Evolutionary conservation across 2,329 filamentous ascomycete genomes (phyloP), one percentile per base, ranked within the genome.

Genomic region (Teratosphaeriaceae sp.): DNA sequence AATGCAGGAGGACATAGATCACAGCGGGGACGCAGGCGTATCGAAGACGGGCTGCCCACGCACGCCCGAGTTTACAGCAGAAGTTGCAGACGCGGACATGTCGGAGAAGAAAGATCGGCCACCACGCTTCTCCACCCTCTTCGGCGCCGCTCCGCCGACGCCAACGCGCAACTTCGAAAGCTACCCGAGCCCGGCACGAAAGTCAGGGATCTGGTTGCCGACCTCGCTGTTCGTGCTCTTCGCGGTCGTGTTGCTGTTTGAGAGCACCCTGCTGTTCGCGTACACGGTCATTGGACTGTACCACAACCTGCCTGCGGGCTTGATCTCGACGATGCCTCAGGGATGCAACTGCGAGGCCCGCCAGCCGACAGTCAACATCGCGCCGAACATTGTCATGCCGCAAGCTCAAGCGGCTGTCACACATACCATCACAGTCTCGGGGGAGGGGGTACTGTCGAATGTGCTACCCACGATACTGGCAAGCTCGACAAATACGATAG

Each of bases 281-380:
- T 65, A 65, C 52, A 64, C 61, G 3, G 50, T 61, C 23, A 60
- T 65, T 26, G 63, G 61, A 7, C 58, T 65, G 7, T 62, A 63
- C 53, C 58, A 59, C 49, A 63, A 58, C 36, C 45, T 60, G 1
- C 60, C 60, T 13, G 38, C 50, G 12, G 45, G 50, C 8, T 47
- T 60, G 35, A 47, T 61, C 12, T 50, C 54, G 2, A 37, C 46
- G 15, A 39, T 35, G 9, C 24, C 49, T 8, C 42, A 48, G 13
- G 40, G 20, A 1, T 56, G 54, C 39, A 43, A 53, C 36, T 51
- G 46, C 31, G 42, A 27, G 2, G 16, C 43, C n/a, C 44, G 49
- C 31, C 46, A 48, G 35, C 49, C 51, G 9, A 47, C 53, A 5
- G 52, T 64, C 57, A 62, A 62, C 44, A 52, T 62, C 29, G 53